Base-by-base conservation (phyloP, 2,329 filamentous ascomycete genomes). In the Mollisiaceae sp. region DNA sequence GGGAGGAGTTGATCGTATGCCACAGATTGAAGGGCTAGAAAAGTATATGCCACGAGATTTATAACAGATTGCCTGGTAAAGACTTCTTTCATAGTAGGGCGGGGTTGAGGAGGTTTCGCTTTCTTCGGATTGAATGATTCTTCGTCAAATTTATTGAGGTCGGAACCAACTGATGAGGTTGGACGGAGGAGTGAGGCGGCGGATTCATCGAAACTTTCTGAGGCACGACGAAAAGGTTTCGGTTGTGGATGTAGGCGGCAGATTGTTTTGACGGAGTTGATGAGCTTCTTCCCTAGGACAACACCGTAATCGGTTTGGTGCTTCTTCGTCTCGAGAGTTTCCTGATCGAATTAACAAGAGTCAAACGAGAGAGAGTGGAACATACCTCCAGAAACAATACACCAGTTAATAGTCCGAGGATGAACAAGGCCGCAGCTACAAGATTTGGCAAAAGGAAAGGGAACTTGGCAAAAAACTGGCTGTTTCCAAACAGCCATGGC, bases 391-490 rank as follows among this genome's bases (percentile, higher is more conserved):
- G 84, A 74, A 97, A 99, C 1, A 98, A 79, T 14, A 88, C 80
- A 0, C 92, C 94, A 8, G 86, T 89, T 0, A 86, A 78, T 35
- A 95, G 87, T 0, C 94, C 94, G 35, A 93, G 77, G 22, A 93
- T 78, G 76, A 98, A 97, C 70, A 98, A 87, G 2, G 84, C 70
- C 45, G 89, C 89, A 1, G 91, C 87, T 32, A 95, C 84, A 5
- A 98, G 74, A 77, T 97, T 98, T 0, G 94, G 95, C 57, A 97
- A 80, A 2, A 87, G 84, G 76, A 95, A 99, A 0, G 94, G 94
- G 73, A 90, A 97, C 27, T 81, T 83, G 70, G 88, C 88, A 65
- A 97, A 86, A 67, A 96, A 89, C 63, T 80, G 79, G 50, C 82
- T 87, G 43, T 85, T 78, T 6, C 89, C 89, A 73, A 96, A 96